A percentile compares a stretch with the other conserved stretches of the same genome.
These are phyloP conservation scores for Sisymbrium irio DNA, from an alignment of 345 rosid genomes.

Conservation along the genomic window DNA sequence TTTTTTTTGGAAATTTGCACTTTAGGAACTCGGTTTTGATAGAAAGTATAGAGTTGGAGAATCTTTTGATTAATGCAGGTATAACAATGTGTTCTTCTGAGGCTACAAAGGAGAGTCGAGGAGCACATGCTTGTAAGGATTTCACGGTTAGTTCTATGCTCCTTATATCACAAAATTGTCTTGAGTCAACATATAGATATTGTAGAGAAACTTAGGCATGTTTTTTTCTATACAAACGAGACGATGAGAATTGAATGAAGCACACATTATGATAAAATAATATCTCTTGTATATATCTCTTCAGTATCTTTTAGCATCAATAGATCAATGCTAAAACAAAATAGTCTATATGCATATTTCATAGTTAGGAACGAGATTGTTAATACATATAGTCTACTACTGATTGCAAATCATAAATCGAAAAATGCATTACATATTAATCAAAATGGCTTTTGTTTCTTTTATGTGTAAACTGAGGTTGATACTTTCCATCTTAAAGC, in stretches of 20 bases:
- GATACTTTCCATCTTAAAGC: conserved; percentile 89
- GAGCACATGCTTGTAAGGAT: conserved; percentile 99
- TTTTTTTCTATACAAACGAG: conserved; percentile 57
- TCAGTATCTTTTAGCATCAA: background rate
- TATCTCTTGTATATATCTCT: background rate
- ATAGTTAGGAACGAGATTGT: too few species aligned
- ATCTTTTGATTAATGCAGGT: conserved; percentile 91
- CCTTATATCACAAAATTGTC: background rate
- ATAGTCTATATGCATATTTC: too few species aligned
- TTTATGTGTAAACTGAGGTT: conserved; percentile 40
- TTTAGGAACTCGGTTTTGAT: conserved; percentile 90
- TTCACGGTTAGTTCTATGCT: conserved; percentile 56
- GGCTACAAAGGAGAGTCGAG: conserved; percentile 95
- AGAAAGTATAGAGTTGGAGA: conserved; percentile 87
- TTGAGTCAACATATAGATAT: background rate
- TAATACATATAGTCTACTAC: too few species aligned
- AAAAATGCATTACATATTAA: background rate
- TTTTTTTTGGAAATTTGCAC: conserved; percentile 2
- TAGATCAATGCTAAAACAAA: background rate
- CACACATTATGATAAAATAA: conserved; percentile 79
- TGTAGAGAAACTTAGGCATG: background rate
- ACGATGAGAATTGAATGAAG: conserved; percentile 87
- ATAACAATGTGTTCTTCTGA: conserved; percentile 98
- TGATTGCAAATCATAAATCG: background rate
- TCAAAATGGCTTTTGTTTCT: background rate